A percentile compares a stretch with the other conserved stretches of the same genome.
Conservation (phyloP, 352 stramenopile species). For the Phytopythium ostracodes region DNA sequence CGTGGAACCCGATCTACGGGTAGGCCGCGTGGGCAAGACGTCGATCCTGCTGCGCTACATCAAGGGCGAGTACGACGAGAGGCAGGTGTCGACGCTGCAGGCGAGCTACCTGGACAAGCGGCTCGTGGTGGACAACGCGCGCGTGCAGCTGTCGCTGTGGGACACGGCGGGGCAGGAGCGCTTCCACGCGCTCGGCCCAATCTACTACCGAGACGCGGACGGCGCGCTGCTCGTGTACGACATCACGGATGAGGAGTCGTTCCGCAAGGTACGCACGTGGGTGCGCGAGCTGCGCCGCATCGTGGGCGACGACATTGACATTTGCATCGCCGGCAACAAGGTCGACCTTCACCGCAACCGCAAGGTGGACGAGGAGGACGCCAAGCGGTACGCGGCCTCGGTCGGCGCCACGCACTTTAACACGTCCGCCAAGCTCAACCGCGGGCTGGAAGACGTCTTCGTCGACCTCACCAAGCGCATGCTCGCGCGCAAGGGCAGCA, state of each 20-base stretch:
- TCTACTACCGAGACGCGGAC: slow-evolving; percentile 91
- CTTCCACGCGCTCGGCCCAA: slow-evolving; percentile 83
- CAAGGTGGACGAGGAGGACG: slow-evolving; percentile 86
- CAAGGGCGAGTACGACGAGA: slow-evolving; percentile 91
- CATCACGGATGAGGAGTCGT: slow-evolving; percentile 91
- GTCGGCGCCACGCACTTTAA: slow-evolving; percentile 88
- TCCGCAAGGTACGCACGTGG: slow-evolving; percentile 91
- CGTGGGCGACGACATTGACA: slow-evolving; percentile 88
- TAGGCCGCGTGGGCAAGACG: slow-evolving; percentile 93
- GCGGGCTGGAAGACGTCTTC: slow-evolving; percentile 90
- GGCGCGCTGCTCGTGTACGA: slow-evolving; percentile 90
- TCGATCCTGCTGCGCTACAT: slow-evolving; percentile 94
- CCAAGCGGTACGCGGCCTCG: slow-evolving; percentile 77
- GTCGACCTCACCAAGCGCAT: slow-evolving; percentile 86
- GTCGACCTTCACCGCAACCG: slow-evolving; percentile 87
- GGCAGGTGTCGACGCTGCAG: slow-evolving; percentile 90
- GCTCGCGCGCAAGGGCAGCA: slow-evolving; percentile 52
- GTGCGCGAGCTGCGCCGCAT: slow-evolving; percentile 90
- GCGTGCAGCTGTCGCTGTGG: slow-evolving; percentile 83
- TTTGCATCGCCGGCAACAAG: slow-evolving; percentile 93
- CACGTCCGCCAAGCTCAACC: slow-evolving; percentile 91
- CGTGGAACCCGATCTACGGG: not conserved
- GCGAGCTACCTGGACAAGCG: slow-evolving; percentile 93
- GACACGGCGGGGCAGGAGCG: slow-evolving; percentile 87
- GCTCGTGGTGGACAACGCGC: slow-evolving; percentile 76